phyloP scores from a whole-genome alignment of 352 stramenopile species.

The Globisporangium megalacanthum region DNA sequence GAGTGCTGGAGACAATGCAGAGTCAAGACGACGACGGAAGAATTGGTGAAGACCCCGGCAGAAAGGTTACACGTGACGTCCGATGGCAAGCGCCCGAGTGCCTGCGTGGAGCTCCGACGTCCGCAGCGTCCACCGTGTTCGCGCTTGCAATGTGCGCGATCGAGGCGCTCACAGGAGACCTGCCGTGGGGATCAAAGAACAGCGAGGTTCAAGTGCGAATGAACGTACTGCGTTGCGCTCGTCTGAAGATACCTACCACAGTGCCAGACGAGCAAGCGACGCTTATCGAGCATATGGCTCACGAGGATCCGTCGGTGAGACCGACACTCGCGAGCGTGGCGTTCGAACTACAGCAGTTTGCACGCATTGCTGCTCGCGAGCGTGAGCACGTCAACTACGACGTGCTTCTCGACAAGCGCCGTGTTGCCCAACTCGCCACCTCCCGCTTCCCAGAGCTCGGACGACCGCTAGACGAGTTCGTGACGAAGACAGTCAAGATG shows the following conservation, averaged over 20 bases:
- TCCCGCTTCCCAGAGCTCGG: not conserved
- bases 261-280: not conserved
- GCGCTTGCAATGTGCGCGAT: constrained; percentile 3
- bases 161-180: not conserved
- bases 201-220: not conserved
- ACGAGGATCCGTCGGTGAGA: not conserved
- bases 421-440: not conserved
- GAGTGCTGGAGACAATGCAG: not conserved
- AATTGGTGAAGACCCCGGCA: too few species aligned
- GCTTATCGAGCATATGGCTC: not conserved
- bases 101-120: not conserved
- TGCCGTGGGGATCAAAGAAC: not conserved
- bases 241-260: not conserved
- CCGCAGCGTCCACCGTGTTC: not conserved
- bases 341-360: not conserved
- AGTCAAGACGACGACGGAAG: not conserved
- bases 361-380: not conserved
- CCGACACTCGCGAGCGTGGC: not conserved
- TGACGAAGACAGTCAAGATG: not conserved
- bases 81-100: constrained; percentile 4
- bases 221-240: not conserved
- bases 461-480: not conserved
- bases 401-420: not conserved
- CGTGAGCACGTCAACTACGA: not conserved
- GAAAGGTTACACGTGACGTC: not conserved